Evolutionary conservation across 257 asterid genomes (phyloP).

Genomic region (Nicotiana attenuata): DNA sequence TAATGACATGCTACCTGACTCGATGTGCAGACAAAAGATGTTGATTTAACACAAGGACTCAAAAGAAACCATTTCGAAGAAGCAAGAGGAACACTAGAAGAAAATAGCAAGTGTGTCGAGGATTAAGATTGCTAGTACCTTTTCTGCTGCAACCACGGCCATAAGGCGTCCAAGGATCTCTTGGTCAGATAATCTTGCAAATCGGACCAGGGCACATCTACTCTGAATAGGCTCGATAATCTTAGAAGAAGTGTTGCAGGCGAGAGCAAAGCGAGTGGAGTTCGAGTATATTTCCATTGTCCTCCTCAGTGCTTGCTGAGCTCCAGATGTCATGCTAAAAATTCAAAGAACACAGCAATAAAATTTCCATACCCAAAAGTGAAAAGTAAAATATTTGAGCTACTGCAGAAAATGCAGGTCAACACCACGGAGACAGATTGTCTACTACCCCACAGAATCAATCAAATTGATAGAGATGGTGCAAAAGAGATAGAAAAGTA

Average conservation of each 20-base stretch:
- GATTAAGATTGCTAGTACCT: constrained; percentile 32
- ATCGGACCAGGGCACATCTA: constrained; percentile 94
- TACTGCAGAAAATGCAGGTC: not conserved
- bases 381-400: not conserved
- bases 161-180: constrained; percentile 96
- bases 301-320: constrained; percentile 98
- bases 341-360: constrained; percentile 25
- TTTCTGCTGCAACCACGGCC: constrained; percentile 91
- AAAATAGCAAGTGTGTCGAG: not conserved
- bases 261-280: constrained; percentile 95
- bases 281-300: constrained; percentile 95
- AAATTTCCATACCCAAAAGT: not conserved
- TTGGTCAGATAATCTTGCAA: constrained; percentile 83
- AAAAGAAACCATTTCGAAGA: not conserved
- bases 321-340: constrained; percentile 94
- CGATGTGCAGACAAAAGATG: not conserved
- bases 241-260: constrained; percentile 94
- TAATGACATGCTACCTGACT: not conserved
- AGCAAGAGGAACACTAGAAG: not conserved
- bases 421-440: not conserved
- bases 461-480: not conserved
- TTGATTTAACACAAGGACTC: not conserved
- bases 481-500: not conserved
- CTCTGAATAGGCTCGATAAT: constrained; percentile 95
- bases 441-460: not conserved